Percentiles rank a stretch among this genome's conserved stretches.
Conservation (phyloP, 495 filamentous ascomycete genomes). For the Aspergillus bridgeri region DNA sequence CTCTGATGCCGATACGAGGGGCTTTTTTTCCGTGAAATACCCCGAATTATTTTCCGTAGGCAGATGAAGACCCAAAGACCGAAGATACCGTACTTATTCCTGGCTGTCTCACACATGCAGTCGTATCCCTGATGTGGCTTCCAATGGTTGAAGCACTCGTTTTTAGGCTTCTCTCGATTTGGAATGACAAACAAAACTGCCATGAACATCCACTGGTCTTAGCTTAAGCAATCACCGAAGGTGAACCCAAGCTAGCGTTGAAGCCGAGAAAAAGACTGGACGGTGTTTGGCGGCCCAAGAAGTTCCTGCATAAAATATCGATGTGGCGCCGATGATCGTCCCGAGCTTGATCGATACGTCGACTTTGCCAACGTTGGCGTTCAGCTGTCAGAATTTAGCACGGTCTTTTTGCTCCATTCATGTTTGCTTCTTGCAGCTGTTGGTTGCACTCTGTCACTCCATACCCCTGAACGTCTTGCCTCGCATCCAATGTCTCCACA, state of each 20-base stretch:
- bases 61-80: too few relatives aligned
- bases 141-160: not conserved
- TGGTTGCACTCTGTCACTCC: not conserved
- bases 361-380: not conserved
- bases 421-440: not conserved
- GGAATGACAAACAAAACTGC: not conserved
- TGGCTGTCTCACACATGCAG: conserved; percentile 2
- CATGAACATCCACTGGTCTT: not conserved
- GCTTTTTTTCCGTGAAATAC: not conserved
- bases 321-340: conserved; percentile 13
- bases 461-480: not conserved
- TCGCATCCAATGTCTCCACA: not conserved
- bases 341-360: conserved; percentile 3
- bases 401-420: not conserved
- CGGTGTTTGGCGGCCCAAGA: not conserved
- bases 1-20: too few relatives aligned
- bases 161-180: not conserved
- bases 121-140: conserved; percentile 13
- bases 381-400: not conserved
- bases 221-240: not conserved
- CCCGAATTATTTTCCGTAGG: too few relatives aligned
- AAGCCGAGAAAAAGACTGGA: not conserved
- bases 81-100: too few relatives aligned
- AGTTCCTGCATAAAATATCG: conserved; percentile 10
- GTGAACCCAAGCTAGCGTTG: not conserved